A percentile compares a stretch with the other conserved stretches of the same genome.
Conservation (phyloP, 2,329 filamentous ascomycete genomes). For the Fusarium domesticum region DNA sequence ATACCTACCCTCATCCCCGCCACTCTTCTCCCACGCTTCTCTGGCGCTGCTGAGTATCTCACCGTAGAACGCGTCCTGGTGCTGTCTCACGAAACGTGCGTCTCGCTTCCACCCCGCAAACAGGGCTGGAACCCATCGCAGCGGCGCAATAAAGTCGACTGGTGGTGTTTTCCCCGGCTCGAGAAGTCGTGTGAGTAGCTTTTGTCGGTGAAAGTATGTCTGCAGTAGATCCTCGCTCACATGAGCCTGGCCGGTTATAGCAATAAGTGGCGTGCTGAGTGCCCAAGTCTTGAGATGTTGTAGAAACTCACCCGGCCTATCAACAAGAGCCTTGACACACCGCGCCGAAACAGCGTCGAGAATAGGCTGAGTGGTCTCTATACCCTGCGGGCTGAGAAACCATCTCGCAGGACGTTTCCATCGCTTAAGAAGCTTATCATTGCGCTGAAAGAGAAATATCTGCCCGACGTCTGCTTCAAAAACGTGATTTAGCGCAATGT, state of each 20-base stretch:
- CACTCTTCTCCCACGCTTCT: conserved; percentile 4
- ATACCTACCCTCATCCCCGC: conserved; percentile 4
- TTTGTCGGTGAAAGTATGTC: conserved; percentile 23
- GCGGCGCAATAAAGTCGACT: conserved; percentile 24
- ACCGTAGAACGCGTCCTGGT: conserved; percentile 20
- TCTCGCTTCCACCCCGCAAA: conserved; percentile 24
- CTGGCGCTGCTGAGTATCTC: conserved; percentile 10
- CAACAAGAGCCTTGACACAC: conserved; percentile 16
- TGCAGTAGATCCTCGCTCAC: conserved; percentile 9
- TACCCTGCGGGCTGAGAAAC: conserved; percentile 20
- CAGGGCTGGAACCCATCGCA: conserved; percentile 19
- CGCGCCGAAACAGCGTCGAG: conserved; percentile 22
- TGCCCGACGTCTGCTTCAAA: conserved; percentile 24
- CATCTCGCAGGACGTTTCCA: conserved; percentile 22
- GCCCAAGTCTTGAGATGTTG: conserved; percentile 24
- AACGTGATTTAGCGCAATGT: conserved; percentile 30
- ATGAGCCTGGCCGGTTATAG: conserved; percentile 23
- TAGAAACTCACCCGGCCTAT: conserved; percentile 13
- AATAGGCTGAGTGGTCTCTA: conserved; percentile 14
- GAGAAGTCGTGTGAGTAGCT: conserved; percentile 23
- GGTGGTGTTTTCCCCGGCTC: conserved; percentile 28
- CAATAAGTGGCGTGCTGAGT: conserved; percentile 25
- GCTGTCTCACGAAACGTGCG: conserved; percentile 18
- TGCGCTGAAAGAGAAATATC: conserved; percentile 23
- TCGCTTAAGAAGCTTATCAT: conserved; percentile 19